Evolutionary conservation across 2,329 filamentous ascomycete species (phyloP).

Genomic region (Beauveria australis): DNA sequence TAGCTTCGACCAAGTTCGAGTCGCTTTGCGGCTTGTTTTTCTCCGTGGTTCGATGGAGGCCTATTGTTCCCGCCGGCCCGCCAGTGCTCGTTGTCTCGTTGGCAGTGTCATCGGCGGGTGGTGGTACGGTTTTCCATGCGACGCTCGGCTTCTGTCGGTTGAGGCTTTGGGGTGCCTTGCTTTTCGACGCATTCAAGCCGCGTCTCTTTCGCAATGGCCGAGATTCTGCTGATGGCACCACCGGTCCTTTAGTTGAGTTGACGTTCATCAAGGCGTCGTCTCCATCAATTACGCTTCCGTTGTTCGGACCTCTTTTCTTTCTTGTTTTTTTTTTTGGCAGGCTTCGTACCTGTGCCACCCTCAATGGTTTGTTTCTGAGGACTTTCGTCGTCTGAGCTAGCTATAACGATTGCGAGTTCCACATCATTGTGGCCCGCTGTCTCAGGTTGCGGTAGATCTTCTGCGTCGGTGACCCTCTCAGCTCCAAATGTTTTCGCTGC

Average conservation of each 20-base stretch:
- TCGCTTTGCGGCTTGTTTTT: neutral
- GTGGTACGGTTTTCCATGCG: neutral
- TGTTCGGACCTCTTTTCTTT: neutral
- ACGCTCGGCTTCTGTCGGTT: neutral
- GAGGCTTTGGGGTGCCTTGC: neutral
- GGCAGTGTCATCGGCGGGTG: neutral
- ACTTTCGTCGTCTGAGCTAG: neutral
- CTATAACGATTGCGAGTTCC: neutral
- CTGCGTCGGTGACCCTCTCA: neutral
- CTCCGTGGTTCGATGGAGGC: neutral
- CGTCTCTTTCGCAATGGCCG: neutral
- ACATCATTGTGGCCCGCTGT: neutral
- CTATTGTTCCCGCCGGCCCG: neutral
- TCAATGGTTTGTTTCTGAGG: neutral
- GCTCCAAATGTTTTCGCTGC: neutral
- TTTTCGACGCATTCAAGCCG: neutral
- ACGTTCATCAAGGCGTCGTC: neutral
- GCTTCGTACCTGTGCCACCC: neutral
- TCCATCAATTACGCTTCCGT: neutral
- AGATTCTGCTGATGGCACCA: neutral
- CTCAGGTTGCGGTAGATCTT: neutral
- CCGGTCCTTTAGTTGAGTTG: neutral
- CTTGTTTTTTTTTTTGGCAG: neutral
- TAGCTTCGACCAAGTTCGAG: too few species aligned
- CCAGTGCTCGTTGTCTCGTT: neutral